Conservation (phyloP, 1,284 basidiomycete genomes). For the Malassezia psittaci region DNA sequence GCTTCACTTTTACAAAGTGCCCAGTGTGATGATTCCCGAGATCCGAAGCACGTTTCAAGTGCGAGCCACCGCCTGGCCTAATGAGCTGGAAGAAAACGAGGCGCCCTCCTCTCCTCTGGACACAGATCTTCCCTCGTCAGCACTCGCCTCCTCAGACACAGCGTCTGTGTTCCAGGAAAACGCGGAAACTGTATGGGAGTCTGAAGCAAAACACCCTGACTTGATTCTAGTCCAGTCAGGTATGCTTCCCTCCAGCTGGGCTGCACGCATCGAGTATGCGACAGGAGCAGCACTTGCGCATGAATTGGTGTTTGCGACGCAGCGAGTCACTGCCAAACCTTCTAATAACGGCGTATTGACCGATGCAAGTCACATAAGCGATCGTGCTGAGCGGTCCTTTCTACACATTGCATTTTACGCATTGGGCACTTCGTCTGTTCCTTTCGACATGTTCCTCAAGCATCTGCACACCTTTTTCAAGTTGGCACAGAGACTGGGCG, state of each 20-base stretch:
- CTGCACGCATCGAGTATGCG: slow-evolving; percentile 29
- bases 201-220: slow-evolving; percentile 25
- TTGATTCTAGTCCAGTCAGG: slow-evolving; percentile 21
- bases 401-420: slow-evolving; percentile 13
- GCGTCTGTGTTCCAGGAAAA: not conserved
- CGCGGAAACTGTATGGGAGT: slow-evolving; percentile 19
- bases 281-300: slow-evolving; percentile 32
- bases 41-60: slow-evolving; percentile 19
- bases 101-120: not conserved
- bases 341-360: not conserved
- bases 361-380: not conserved
- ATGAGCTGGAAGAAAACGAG: not conserved
- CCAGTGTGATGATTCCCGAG: slow-evolving; percentile 32
- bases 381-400: slow-evolving; percentile 12
- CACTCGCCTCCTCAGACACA: not conserved
- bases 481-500: not conserved
- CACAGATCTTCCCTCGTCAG: not conserved
- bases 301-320: slow-evolving; percentile 40
- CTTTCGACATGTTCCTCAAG: slow-evolving; percentile 9
- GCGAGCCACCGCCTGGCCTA: slow-evolving; percentile 10
- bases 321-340: slow-evolving; percentile 5
- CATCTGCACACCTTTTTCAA: not conserved
- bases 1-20: slow-evolving; percentile 43
- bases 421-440: slow-evolving; percentile 4
- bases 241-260: slow-evolving; percentile 26